Percentiles rank a stretch among this genome's conserved stretches.
These are phyloP conservation scores for Magnusiomyces sp. DNA, from an alignment of 1,139 yeast species.

Conservation along the genomic window DNA sequence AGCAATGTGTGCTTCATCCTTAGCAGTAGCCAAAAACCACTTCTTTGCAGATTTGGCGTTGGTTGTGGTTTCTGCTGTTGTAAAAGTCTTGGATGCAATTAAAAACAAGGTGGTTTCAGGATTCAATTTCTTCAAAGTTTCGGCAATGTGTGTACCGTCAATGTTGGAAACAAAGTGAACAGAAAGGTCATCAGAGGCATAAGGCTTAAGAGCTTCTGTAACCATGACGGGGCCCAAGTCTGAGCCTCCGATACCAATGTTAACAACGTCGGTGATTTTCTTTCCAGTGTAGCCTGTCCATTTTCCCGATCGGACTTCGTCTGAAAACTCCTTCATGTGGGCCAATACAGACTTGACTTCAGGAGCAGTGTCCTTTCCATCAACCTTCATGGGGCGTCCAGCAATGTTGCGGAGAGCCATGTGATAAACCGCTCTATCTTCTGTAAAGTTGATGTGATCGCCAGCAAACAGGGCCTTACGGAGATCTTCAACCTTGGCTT, in stretches of 20 bases:
- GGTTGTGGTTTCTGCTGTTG: constrained; percentile 96
- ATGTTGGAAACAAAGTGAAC: constrained; percentile 96
- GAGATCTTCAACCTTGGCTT: constrained; percentile 77
- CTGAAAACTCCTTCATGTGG: constrained; percentile 94
- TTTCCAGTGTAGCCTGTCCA: constrained; percentile 98
- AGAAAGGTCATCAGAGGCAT: constrained; percentile 63
- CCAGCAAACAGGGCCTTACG: constrained; percentile 91
- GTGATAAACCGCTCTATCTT: constrained; percentile 94
- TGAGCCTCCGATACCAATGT: constrained; percentile 98
- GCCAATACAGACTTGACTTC: constrained; percentile 85
- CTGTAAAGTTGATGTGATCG: constrained; percentile 89
- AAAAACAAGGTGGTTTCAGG: constrained; percentile 91
- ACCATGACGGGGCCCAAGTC: constrained; percentile 99
- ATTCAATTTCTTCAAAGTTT: constrained; percentile 64
- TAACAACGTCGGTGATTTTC: constrained; percentile 85
- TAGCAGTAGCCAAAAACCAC: constrained; percentile 78
- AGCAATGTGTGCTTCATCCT: constrained; percentile 66
- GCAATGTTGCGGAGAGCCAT: constrained; percentile 92
- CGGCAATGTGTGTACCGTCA: constrained; percentile 96
- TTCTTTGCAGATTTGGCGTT: constrained; percentile 91
- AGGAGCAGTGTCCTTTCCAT: constrained; percentile 78
- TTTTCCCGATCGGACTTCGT: constrained; percentile 77
- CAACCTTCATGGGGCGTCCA: constrained; percentile 73
- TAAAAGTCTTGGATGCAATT: constrained; percentile 95
- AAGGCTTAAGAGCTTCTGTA: constrained; percentile 91